These are phyloP conservation scores for Cystoisospora suis DNA, from an alignment of 169 alveolate species.

Conservation along the genomic window DNA sequence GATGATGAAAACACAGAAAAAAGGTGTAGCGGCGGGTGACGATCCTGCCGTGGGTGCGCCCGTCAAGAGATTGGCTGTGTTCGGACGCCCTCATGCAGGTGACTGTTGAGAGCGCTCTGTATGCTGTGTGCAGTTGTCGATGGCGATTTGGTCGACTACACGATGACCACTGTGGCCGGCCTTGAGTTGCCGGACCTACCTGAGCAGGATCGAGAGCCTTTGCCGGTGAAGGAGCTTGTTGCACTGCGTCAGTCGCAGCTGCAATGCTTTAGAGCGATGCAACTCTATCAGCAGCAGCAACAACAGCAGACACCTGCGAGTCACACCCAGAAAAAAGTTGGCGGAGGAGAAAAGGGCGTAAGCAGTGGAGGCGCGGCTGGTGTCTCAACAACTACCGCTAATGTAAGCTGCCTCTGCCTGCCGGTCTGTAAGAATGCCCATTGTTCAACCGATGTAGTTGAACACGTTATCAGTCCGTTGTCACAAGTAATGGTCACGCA, in stretches of 20 bases:
- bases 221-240: constrained; percentile 33
- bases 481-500: too few relatives aligned
- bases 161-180: neutral
- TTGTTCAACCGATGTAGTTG: too few relatives aligned
- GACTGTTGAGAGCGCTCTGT: too few relatives aligned
- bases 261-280: constrained; percentile 28
- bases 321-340: neutral
- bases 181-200: neutral
- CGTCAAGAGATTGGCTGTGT: too few relatives aligned
- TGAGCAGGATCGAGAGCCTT: neutral
- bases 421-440: too few relatives aligned
- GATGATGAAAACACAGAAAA: too few relatives aligned
- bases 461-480: too few relatives aligned
- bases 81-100: too few relatives aligned
- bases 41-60: too few relatives aligned
- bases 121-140: constrained; percentile 31
- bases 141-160: constrained; percentile 27
- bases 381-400: neutral
- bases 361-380: neutral
- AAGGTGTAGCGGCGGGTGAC: too few relatives aligned
- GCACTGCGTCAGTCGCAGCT: constrained; percentile 44
- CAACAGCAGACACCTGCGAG: neutral
- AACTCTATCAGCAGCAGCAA: neutral
- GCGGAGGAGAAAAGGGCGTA: too few relatives aligned
- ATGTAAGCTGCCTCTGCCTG: too few relatives aligned